Evolutionary conservation across 352 stramenopile genomes (phyloP), one percentile per base, ranked within the genome.

Genomic region (Phytophthora ramorum): DNA sequence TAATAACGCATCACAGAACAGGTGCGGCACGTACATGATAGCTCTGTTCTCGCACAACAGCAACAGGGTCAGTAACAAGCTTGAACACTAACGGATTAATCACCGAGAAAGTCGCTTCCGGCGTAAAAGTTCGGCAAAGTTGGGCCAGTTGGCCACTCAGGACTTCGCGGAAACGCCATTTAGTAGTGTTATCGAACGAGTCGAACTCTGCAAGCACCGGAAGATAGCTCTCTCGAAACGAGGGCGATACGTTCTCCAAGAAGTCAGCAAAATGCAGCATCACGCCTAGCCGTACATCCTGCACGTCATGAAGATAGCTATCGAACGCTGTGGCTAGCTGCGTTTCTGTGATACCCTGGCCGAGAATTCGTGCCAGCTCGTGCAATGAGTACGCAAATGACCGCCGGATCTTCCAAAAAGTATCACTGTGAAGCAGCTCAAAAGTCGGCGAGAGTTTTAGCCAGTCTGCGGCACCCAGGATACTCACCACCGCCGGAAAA

Each of bases 341-440:
- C 32, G 69, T 72, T 55, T 97, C 87, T 12, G 89, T 90, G 48
- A 89, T 79, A n/a, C 89, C 84, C 16, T 87, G 76, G 1, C 87
- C 91, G 8, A 98, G 71, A 43, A 98, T 84, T 17, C 76, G 63
- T 14, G 90, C 91, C 9, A 96, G 64, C 43, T 98, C 94, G 59
- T 98, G 93, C 45, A 98, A 79, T 48, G 92, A 97, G 68, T 94
- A 94, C 30, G 92, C 89, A 54, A 98, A 89, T n/a, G 93, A 97
- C 58, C 91, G 89, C 24, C 93, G 81, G 34, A 98, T 93, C 58
- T 95, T 97, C 88, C 89, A 96, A 50, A 91, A 94, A 9, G 78
- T 76, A 63, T 97, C 88, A 49, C 83, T 81, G 44, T 87, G 78
- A 20, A 98, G 76, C 20, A 79, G 45, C 32, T 92, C 77, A 64